A percentile compares a stretch with the other conserved stretches of the same genome.
phyloP scores from a whole-genome alignment of 331 rosid genomes.

The Pyrus hybrid region DNA sequence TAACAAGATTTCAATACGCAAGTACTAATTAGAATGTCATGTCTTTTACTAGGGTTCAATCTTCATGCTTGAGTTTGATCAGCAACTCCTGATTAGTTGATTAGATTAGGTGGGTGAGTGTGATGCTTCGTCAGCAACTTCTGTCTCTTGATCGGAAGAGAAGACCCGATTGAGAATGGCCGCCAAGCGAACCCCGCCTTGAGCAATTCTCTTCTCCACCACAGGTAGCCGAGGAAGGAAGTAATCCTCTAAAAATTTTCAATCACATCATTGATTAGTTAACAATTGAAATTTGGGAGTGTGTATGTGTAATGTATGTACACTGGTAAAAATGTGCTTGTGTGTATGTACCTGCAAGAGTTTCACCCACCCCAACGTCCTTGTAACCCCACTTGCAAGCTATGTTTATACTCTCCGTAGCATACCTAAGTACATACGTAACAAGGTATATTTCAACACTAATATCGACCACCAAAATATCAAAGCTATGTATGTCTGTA shows the following conservation, averaged over 20 bases:
- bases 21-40: neutral
- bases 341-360: constrained; percentile 42
- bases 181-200: constrained; percentile 88
- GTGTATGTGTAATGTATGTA: neutral
- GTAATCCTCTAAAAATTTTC: constrained; percentile 44
- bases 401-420: constrained; percentile 65
- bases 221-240: constrained; percentile 72
- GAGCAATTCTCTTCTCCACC: constrained; percentile 80
- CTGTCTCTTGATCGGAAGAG: neutral
- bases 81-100: neutral
- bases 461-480: neutral
- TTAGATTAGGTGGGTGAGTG: constrained; percentile 2
- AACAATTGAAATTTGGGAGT: neutral
- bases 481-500: neutral
- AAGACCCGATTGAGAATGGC: constrained; percentile 66
- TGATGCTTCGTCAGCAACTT: neutral
- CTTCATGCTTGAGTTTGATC: neutral
- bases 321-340: neutral
- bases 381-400: constrained; percentile 92
- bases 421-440: constrained; percentile 38
- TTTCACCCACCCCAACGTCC: constrained; percentile 46
- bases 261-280: neutral
- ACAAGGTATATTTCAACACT: neutral
- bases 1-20: neutral
- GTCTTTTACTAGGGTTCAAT: neutral